These are phyloP conservation scores for Jamesozyma gamospora DNA, from an alignment of 805 yeast genomes.

Conservation along the genomic window DNA sequence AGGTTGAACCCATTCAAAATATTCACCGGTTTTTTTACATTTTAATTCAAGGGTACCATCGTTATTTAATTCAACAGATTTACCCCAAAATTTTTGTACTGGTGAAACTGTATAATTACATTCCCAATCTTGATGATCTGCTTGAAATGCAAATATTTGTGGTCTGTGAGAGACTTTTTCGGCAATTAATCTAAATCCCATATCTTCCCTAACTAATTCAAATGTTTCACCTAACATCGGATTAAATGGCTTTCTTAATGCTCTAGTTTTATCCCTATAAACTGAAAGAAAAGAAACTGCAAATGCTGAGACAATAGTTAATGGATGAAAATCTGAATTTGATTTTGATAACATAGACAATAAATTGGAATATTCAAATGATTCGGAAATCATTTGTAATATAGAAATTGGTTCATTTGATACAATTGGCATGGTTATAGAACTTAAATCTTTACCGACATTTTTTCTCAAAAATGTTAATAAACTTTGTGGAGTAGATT, in stretches of 20 bases:
- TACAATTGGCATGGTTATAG: constrained; percentile 88
- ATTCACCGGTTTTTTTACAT: constrained; percentile 52
- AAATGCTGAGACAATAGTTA: constrained; percentile 64
- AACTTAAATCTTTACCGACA: constrained; percentile 81
- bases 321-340: constrained; percentile 44
- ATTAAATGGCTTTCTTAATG: constrained; percentile 83
- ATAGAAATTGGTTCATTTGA: constrained; percentile 85
- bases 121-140: constrained; percentile 67
- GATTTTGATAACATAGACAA: constrained; percentile 50
- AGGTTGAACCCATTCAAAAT: constrained; percentile 73
- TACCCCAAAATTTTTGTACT: constrained; percentile 90
- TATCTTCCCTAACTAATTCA: constrained; percentile 79
- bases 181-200: constrained; percentile 59
- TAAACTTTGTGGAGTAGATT: constrained; percentile 70
- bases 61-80: constrained; percentile 72
- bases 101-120: constrained; percentile 57
- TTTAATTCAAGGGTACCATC: constrained; percentile 57
- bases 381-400: constrained; percentile 70
- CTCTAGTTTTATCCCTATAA: constrained; percentile 63
- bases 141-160: constrained; percentile 63
- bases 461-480: constrained; percentile 74
- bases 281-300: constrained; percentile 68
- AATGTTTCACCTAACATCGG: constrained; percentile 90
- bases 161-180: constrained; percentile 91
- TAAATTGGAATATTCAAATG: constrained; percentile 63